Conservation (phyloP, 2,329 filamentous ascomycete genomes). For the Clarireedia sp. region DNA sequence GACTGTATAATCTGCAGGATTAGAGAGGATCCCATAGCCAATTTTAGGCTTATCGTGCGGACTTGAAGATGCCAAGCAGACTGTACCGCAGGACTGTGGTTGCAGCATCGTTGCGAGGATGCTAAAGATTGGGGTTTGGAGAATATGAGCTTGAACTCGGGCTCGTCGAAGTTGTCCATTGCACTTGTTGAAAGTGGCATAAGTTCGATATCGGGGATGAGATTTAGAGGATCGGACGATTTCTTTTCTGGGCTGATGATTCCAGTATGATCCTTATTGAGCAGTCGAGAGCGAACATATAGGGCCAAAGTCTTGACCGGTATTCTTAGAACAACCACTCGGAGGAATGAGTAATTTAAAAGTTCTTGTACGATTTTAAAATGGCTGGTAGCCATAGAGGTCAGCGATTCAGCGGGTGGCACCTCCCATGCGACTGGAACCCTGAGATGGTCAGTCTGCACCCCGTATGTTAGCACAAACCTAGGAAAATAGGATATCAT, state of each 20-base stretch:
- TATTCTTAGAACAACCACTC: slow-evolving; percentile 4
- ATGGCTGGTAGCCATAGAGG: not conserved
- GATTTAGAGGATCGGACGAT: not conserved
- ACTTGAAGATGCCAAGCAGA: slow-evolving; percentile 4
- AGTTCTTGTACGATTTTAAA: slow-evolving; percentile 1
- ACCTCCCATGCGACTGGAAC: slow-evolving; percentile 10
- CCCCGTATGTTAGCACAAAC: not conserved
- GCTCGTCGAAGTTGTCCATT: slow-evolving; percentile 8
- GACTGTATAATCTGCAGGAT: not conserved
- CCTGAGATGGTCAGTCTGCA: slow-evolving; percentile 5
- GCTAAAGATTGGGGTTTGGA: slow-evolving; percentile 8
- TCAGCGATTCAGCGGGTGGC: slow-evolving; percentile 1
- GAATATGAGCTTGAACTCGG: not conserved
- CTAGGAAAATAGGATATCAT: not conserved
- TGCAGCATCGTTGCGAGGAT: slow-evolving; percentile 4
- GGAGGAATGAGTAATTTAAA: slow-evolving; percentile 5
- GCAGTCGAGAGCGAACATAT: not conserved
- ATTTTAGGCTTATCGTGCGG: slow-evolving; percentile 5
- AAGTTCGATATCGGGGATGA: slow-evolving; percentile 6
- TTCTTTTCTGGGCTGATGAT: not conserved
- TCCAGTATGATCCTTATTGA: slow-evolving; percentile 3
- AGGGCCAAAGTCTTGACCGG: not conserved
- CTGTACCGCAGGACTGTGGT: slow-evolving; percentile 8
- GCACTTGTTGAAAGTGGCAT: slow-evolving; percentile 7
- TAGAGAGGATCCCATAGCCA: slow-evolving; percentile 9